Evolutionary conservation across 805 yeast species (phyloP), one percentile per base, ranked within the genome.

Genomic region (Clavispora phyllophila): DNA sequence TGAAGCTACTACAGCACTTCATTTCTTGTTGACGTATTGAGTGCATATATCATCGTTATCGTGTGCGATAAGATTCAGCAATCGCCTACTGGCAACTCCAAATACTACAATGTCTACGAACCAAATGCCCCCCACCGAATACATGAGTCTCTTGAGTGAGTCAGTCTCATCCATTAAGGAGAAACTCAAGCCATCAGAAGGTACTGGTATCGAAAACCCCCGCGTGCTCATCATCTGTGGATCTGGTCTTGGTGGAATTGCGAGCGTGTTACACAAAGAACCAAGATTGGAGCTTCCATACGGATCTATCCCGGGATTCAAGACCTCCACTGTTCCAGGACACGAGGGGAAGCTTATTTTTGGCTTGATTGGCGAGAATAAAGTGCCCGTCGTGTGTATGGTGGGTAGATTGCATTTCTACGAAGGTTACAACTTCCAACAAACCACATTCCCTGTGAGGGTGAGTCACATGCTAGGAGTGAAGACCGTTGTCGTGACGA

Each of bases 381-480:
- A 71, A 29, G 85, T 84, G 1, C 91, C 95, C 0, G 95, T 90
- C 0, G 78, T 90, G 58, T 81, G 96, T 53, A 89, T 91, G 96
- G 89, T 87, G 47, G 99, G 99, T 5, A 73, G 99, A 51, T 69
- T 91, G 43, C 98, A 90, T 48, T 84, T 82, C 50, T 91, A 91
- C 58, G 99, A 91, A 63, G 99, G 99, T 1, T 84, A 88, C 63
- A 72, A 78, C n/a, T 78, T 89, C 50, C 78, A 76, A 45, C 86
- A 84, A 41, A 83, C 96, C 1, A 87, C 88, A 0, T 85, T 88
- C 60, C 96, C 97, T 0, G 72, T 91, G 14, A 75, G 99, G 44
- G 82, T 85, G 19, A 79, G 95, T 41, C 72, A 79, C 39, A 60
- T 68, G 32, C 64, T 90, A 54, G 87, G 84, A 0, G 79, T 82